Percentiles rank a stretch among this genome's conserved stretches.
These are phyloP conservation scores for Betula pendula DNA, from an alignment of 306 rosid species.

Conservation along the genomic window DNA sequence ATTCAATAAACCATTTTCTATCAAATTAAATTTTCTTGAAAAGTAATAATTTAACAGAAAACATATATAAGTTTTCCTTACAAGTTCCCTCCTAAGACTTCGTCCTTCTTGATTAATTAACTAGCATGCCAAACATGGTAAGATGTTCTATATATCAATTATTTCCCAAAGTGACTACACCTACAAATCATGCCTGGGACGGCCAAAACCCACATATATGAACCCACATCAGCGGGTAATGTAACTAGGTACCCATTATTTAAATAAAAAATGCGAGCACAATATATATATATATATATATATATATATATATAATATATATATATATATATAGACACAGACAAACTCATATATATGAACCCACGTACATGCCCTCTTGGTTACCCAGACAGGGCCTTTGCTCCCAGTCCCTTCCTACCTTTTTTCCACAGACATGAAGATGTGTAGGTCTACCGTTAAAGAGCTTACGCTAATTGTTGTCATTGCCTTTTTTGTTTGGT, in stretches of 20 bases:
- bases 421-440: background rate
- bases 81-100: background rate
- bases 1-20: too few relatives aligned
- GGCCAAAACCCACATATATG: background rate
- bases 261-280: too few relatives aligned
- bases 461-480: background rate
- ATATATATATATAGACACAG: background rate
- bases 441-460: background rate
- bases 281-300: background rate
- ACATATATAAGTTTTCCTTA: background rate
- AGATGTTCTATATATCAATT: background rate
- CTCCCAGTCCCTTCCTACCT: too few relatives aligned
- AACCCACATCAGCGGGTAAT: too few relatives aligned
- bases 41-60: too few relatives aligned
- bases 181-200: background rate
- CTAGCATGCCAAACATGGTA: background rate
- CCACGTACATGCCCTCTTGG: background rate
- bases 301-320: background rate
- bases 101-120: background rate
- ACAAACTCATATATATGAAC: too few relatives aligned
- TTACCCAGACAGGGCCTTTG: background rate
- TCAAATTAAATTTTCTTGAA: too few relatives aligned
- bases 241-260: too few relatives aligned
- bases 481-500: constrained; percentile 27
- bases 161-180: background rate